Evolutionary conservation across 805 yeast genomes (phyloP), one percentile per base, ranked within the genome.

Genomic region (Wickerhamomyces chambardii): DNA sequence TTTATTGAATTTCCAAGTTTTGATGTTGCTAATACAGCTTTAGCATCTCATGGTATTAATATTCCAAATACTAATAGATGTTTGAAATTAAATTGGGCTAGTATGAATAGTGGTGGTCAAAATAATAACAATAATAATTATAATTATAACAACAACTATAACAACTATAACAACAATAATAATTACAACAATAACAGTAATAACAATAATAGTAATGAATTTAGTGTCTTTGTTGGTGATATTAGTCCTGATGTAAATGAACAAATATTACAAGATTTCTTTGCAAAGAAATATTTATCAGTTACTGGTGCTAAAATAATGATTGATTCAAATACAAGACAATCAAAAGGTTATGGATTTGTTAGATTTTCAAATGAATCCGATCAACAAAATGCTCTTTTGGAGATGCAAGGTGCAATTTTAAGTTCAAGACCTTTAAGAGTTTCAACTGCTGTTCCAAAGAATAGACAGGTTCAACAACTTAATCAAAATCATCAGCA

Each of bases 321-420:
- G 78, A 56, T 71, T 33, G 95, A 87, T 55, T 78, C 75, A 28
- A 52, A 58, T 11, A 77, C 95, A 1, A 79, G 80, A 22, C 68
- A 68, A 33, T 73, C 90, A 6, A 78, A 84, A 50, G 95, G 95
- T 11, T 87, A 82, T 56, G 97, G 96, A 2, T 89, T 89, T 62
- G 84, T 86, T n/a, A 75, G 84, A 41, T 86, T 87, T 52, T 50
- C 66, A 26, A 68, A 69, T 38, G 78, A 73, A 40, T 66, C 67
- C 10, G 86, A 81, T 28, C 86, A 81, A 56, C 79, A 76, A 45
- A 68, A 76, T 34, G 86, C 95, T 0, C 55, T 85, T 29, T 50
- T 66, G 17, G 94, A 84, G 51, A 84, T 86, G 95, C 89, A 83
- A 57, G 95, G 95, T 4, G 67, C 68, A 15, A 62, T 74, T 28